A percentile compares a stretch with the other conserved stretches of the same genome.
phyloP scores from a whole-genome alignment of 768 basidiomycete genomes.

The Mrakia frigida region DNA sequence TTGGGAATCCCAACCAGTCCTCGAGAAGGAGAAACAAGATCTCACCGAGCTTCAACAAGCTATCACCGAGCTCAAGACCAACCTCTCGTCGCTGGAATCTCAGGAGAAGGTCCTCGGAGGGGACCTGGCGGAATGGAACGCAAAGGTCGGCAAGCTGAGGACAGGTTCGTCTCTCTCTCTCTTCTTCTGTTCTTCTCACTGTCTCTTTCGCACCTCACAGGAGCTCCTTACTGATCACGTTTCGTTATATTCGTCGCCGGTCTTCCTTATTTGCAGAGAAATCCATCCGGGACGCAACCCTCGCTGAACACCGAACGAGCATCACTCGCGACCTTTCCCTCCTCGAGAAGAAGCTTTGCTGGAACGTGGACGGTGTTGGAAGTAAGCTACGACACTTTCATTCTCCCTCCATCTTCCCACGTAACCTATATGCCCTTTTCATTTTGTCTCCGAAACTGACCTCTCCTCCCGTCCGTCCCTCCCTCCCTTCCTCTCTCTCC shows the following conservation, averaged over 20 bases:
- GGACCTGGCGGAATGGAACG: constrained; percentile 26
- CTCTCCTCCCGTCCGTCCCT: neutral
- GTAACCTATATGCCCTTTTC: too few species aligned
- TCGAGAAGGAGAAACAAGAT: constrained; percentile 33
- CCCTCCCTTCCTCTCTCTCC: neutral
- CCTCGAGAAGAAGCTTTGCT: constrained; percentile 20
- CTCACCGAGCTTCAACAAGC: constrained; percentile 24
- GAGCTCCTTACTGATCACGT: neutral
- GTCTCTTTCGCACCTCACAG: neutral
- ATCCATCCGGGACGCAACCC: constrained; percentile 12
- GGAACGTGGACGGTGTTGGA: constrained; percentile 22
- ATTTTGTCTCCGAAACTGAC: neutral
- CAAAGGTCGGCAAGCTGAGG: constrained; percentile 23
- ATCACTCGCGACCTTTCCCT: constrained; percentile 15
- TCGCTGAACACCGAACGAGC: constrained; percentile 15
- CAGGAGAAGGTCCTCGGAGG: constrained; percentile 24
- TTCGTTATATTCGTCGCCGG: neutral
- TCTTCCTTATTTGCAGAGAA: constrained; percentile 13
- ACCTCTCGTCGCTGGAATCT: constrained; percentile 29
- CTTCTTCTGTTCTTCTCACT: neutral
- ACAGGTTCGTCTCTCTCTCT: neutral
- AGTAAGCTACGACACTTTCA: neutral
- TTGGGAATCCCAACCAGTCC: neutral
- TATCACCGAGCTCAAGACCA: constrained; percentile 31
- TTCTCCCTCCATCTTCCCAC: too few species aligned